These are phyloP conservation scores for Stropharia rugosoannulata DNA, from an alignment of 768 basidiomycete species.

Conservation along the genomic window DNA sequence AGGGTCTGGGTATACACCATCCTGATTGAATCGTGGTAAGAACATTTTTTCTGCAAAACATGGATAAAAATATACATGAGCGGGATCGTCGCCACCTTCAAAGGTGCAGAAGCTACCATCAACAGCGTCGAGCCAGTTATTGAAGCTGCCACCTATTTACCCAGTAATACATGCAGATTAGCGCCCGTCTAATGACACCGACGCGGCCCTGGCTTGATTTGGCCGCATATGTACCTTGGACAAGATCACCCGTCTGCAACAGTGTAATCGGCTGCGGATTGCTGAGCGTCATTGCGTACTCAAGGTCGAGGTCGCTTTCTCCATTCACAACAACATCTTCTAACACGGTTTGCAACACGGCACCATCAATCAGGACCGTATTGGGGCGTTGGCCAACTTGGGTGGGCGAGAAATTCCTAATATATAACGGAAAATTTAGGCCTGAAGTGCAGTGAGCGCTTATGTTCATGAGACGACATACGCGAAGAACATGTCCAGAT, in stretches of 20 bases:
- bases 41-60: background rate
- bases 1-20: conserved; percentile 29
- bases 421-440: no score
- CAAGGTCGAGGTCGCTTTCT: conserved; percentile 60
- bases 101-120: conserved; percentile 45
- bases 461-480: background rate
- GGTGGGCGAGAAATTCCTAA: conserved; percentile 34
- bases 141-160: conserved; percentile 42
- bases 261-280: conserved; percentile 38
- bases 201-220: background rate
- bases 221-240: conserved; percentile 27
- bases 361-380: conserved; percentile 25
- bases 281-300: conserved; percentile 53
- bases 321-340: conserved; percentile 47
- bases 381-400: conserved; percentile 36
- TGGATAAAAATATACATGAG: conserved; percentile 20
- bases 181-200: background rate
- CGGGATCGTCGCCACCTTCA: conserved; percentile 43
- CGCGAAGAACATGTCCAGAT: conserved; percentile 44
- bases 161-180: background rate
- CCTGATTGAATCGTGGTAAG: conserved; percentile 11
- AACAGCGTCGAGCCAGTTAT: conserved; percentile 49
- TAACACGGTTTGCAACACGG: conserved; percentile 41
- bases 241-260: conserved; percentile 45
- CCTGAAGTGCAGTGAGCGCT: no score